Base-by-base conservation (phyloP, 495 filamentous ascomycete genomes). In the Trypethelium eluteriae region DNA sequence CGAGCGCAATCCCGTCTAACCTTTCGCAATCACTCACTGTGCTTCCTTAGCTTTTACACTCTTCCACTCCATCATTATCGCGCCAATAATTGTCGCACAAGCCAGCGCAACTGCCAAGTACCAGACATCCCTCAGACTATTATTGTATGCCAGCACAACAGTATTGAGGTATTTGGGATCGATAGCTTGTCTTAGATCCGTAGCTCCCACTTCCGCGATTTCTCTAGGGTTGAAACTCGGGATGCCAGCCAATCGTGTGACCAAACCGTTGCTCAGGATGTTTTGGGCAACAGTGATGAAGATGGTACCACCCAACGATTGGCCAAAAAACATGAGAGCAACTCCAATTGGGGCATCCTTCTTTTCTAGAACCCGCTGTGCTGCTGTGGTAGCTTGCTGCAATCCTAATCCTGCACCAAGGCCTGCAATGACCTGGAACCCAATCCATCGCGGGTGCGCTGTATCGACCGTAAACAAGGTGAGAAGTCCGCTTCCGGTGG, bases 361-460 rank as follows among this genome's bases (percentile, higher is more conserved):
- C 41, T 36, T 36, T 53, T 12, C 14, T 49, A 62, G 10, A 38
- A 70, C 68, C 6, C 68, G 64, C 56, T 72, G 70, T 16, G 68
- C 63, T 38, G 70, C 70, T n/a, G 70, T 46, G 25, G 59, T 70
- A 3, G 64, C 47, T 38, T 71, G 59, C 36, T 71, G 67, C 67
- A 71, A 66, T 50, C 70, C 67, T 36, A 71, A 38, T n/a, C 64
- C 64, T 35, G 39, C 39, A 14, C 64, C 64, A 41, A 66, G 46
- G 5, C 62, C 62, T 18, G 44, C 38, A 25, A 66, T 34, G 64
- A 66, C 39, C 18, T 66, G 64, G 34, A 57, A 66, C 38, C 64
- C 64, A 56, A 66, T 59, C 64, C 62, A 63, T n/a, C 16, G 11
- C 32, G 62, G 38, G 32, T 61, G 44, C 9, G 18, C 53, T 9